A percentile compares a stretch with the other conserved stretches of the same genome.
phyloP scores from a whole-genome alignment of 495 filamentous ascomycete species.

The Penicillium silybi region DNA sequence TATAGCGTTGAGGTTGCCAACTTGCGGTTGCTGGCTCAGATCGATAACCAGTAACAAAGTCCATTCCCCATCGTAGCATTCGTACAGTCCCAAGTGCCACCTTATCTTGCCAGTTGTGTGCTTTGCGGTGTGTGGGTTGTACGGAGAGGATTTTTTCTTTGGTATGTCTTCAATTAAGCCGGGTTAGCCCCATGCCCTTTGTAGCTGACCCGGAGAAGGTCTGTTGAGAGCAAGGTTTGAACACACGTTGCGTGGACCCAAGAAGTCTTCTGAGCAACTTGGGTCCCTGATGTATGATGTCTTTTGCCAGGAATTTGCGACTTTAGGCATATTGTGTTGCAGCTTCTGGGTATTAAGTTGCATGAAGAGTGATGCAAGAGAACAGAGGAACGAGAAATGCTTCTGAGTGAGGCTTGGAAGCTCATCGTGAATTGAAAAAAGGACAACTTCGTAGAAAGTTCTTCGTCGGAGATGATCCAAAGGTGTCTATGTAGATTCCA shows the following conservation, averaged over 20 bases:
- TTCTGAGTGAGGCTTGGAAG: too few species aligned
- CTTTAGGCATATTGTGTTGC: too few species aligned
- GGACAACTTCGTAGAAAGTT: too few species aligned
- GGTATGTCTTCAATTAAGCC: not conserved
- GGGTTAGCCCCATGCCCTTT: too few species aligned
- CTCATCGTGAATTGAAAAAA: too few species aligned
- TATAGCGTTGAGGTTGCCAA: slow-evolving; percentile 19
- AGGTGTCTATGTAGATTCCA: not conserved
- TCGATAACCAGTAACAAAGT: slow-evolving; percentile 59
- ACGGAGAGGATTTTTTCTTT: slow-evolving; percentile 47
- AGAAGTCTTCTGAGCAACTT: not conserved
- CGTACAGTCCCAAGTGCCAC: slow-evolving; percentile 53
- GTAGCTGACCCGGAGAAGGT: too few species aligned
- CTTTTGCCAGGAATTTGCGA: not conserved
- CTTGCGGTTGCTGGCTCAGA: slow-evolving; percentile 40
- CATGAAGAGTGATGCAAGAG: too few species aligned
- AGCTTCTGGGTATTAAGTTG: too few species aligned
- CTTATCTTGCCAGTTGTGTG: slow-evolving; percentile 55
- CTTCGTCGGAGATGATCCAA: too few species aligned
- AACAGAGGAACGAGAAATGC: too few species aligned
- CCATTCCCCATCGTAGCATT: slow-evolving; percentile 53
- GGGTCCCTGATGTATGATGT: not conserved
- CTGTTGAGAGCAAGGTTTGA: not conserved
- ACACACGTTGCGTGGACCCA: not conserved
- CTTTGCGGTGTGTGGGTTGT: slow-evolving; percentile 54